A percentile compares a stretch with the other conserved stretches of the same genome.
phyloP scores from a whole-genome alignment of 2,329 filamentous ascomycete species.

The Colletotrichum orbiculare region DNA sequence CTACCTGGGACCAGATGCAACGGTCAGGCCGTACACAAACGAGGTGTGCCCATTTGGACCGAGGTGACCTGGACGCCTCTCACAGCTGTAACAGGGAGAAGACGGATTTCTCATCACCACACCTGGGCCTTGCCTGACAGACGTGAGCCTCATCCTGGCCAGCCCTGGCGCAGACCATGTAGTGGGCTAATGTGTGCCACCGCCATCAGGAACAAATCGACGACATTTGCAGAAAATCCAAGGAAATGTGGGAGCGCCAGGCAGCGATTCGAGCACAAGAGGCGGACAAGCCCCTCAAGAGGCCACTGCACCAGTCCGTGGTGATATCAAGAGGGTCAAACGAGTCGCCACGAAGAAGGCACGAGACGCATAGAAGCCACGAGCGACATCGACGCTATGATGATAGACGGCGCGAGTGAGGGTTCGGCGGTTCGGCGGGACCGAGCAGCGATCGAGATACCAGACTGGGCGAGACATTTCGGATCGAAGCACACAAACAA shows the following conservation, averaged over 20 bases:
- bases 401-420: slow-evolving; percentile 43
- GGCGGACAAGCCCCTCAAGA: slow-evolving; percentile 63
- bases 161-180: slow-evolving; percentile 25
- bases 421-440: slow-evolving; percentile 15
- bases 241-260: slow-evolving; percentile 67
- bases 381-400: slow-evolving; percentile 42
- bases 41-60: slow-evolving; percentile 55
- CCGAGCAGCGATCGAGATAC: slow-evolving; percentile 22
- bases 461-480: slow-evolving; percentile 31
- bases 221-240: slow-evolving; percentile 70
- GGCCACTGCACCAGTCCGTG: slow-evolving; percentile 67
- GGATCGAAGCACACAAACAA: slow-evolving; percentile 20
- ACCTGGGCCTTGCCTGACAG: slow-evolving; percentile 66
- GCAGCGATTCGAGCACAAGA: slow-evolving; percentile 60
- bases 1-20: slow-evolving; percentile 68
- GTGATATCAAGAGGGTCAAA: slow-evolving; percentile 57
- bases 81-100: slow-evolving; percentile 59
- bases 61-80: slow-evolving; percentile 34
- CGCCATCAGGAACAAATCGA: slow-evolving; percentile 68
- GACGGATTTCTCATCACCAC: slow-evolving; percentile 71
- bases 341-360: slow-evolving; percentile 48
- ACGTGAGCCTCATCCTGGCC: slow-evolving; percentile 56
- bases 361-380: slow-evolving; percentile 46
- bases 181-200: slow-evolving; percentile 64
- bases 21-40: slow-evolving; percentile 66